Base-by-base conservation (phyloP, 2,329 filamentous ascomycete genomes). In the Lasiodiplodia sp. region DNA sequence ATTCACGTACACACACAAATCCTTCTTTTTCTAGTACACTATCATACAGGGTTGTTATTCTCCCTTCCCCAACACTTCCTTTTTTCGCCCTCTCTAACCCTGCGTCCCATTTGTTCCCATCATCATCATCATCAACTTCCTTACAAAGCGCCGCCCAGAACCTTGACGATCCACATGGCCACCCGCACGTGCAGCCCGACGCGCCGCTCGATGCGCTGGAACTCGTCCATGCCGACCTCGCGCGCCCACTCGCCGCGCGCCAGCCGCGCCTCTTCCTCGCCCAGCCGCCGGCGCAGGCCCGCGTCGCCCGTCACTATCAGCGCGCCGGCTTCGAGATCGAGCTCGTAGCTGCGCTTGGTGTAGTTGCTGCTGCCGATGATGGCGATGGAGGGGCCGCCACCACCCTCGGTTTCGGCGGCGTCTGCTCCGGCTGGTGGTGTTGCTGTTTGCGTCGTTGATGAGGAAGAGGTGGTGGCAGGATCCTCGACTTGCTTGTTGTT, bases 291-390 rank as follows among this genome's bases (percentile, higher is more conserved):
- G 79, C 93, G 92, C 73, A 99, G 79, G 0, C 84, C 86, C 28
- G 90, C 83, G 75, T 98, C 91, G 25, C 85, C 84, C 1, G 96
- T 99, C 4, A 97, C 88, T 34, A 99, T 91, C 69, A 97, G 80
- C 0, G 92, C 92, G 40, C 96, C 96, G 0, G 91, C 92, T 78
- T 99, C 96, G 2, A 99, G 85, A 79, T 99, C 96, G 52, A 97
- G 87, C 51, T 91, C 91, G 80, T 99, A 98, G 76, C 93, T 96
- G 57, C 96, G 86, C 79, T 96, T 94, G 0, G 96, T 99, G 80
- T 98, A 99, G 77, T 99, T 99, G 11, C 92, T 96, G 77, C 92
- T 96, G 1, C 96, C 96, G 0, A 99, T 87, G 21, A 98, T 85
- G 38, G 90, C 96, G 67, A 98, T 85, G 58, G 91, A 90, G 0